phyloP scores from a whole-genome alignment of 257 asterid genomes.

The Scutellaria baicalensis region DNA sequence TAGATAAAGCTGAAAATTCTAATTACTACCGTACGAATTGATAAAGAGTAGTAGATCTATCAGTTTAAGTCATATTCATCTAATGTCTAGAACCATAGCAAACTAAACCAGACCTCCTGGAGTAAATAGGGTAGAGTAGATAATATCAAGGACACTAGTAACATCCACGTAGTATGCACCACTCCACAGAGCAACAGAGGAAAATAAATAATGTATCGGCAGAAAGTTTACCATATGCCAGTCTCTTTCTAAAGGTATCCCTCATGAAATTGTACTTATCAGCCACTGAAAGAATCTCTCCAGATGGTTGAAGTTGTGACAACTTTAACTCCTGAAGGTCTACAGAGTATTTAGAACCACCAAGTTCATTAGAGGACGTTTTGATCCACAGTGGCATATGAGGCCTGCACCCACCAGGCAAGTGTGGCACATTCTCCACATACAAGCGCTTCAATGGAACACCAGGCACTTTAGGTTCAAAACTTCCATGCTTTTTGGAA shows the following conservation, averaged over 20 bases:
- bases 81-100: not conserved
- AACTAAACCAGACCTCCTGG: not conserved
- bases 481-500: conserved; percentile 60
- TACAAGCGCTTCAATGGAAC: conserved; percentile 74
- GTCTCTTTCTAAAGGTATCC: conserved; percentile 65
- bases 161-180: conserved; percentile 10
- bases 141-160: not conserved
- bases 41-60: not conserved
- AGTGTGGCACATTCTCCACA: conserved; percentile 82
- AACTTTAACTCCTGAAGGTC: conserved; percentile 51
- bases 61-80: not conserved
- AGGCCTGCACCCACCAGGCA: conserved; percentile 84
- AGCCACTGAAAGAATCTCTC: conserved; percentile 65
- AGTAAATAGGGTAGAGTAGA: not conserved
- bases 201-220: conserved; percentile 1
- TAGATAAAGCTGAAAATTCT: not conserved
- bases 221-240: conserved; percentile 67
- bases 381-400: conserved; percentile 46
- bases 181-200: conserved; percentile 13
- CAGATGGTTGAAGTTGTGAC: conserved; percentile 50
- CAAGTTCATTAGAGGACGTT: conserved; percentile 32
- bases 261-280: conserved; percentile 87
- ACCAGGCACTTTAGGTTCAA: conserved; percentile 72
- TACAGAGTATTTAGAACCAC: conserved; percentile 38
- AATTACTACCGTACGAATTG: not conserved